Evolutionary conservation across 495 filamentous ascomycete genomes (phyloP), one percentile per base, ranked within the genome.

Genomic region (Penicillium alfredii): DNA sequence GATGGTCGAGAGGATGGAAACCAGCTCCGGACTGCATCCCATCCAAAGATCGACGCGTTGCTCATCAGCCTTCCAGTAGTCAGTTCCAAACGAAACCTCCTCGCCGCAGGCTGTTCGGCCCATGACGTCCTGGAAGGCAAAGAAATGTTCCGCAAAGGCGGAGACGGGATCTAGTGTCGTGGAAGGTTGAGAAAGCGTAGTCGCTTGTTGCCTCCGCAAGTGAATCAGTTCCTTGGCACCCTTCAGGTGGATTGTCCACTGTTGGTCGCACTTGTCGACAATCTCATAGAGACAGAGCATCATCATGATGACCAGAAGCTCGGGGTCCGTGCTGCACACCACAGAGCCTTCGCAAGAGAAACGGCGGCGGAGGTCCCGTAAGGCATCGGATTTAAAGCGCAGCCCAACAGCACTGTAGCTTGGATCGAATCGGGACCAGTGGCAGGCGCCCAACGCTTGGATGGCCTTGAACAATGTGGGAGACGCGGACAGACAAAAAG

Each of bases 61-160:
- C 17, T 62, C 56, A 16, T 59, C 49, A 7, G 62, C 55, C 11
- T 49, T 49, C 66, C 66, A 70, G 28, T 70, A 66, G 33, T 68
- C 66, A 19, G 41, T 59, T 3, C 61, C 64, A 35, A 70, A 68
- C 8, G 61, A 30, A 0, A 57, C 52, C 27, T 58, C 58, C 25
- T 68, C 56, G 3, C 56, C 66, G 42, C 66, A 70, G 7, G 66
- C 66, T 9, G 66, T 70, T 13, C 66, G 61, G 13, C 66, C 64
- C 59, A 70, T 70, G 30, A 70, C 60, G 52, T 70, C 66, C 32
- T 70, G 66, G 29, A 70, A 70, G 9, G 66, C 66, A 35, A 70
- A 70, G 35, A 70, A 70, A 8, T 56, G 56, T 38, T 70, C 66
- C 1, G 61, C 58, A 35, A 70, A 68, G 0, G 44, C 44, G 1